Evolutionary conservation across 106 monocot genomes (phyloP).

Genomic region (Acorus gramineus): DNA sequence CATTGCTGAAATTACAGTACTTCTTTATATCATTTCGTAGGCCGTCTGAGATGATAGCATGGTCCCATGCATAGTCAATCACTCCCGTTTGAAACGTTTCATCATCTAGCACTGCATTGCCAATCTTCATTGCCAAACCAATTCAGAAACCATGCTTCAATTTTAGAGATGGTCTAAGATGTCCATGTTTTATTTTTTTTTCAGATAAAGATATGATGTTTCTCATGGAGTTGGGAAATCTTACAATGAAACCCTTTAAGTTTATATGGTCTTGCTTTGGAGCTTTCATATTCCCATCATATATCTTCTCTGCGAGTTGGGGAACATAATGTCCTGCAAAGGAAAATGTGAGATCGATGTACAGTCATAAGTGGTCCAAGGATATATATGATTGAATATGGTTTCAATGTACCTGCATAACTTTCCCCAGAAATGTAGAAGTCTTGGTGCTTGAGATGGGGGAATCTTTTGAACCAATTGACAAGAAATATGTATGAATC

Average conservation of each 20-base stretch:
- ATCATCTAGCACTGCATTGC: conserved; percentile 80
- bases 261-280: conserved; percentile 26
- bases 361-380: too few species aligned
- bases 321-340: conserved; percentile 45
- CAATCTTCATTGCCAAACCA: conserved; percentile 37
- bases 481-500: conserved; percentile 57
- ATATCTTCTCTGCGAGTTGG: conserved; percentile 39
- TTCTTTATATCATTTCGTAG: conserved; percentile 56
- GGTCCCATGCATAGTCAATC: conserved; percentile 91
- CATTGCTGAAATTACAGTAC: conserved; percentile 61
- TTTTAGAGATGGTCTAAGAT: not conserved
- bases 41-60: conserved; percentile 84
- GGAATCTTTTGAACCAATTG: conserved; percentile 74
- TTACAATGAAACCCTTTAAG: conserved; percentile 51
- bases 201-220: not conserved
- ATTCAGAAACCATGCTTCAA: not conserved
- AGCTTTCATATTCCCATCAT: conserved; percentile 26
- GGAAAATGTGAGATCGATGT: not conserved
- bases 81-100: conserved; percentile 85
- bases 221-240: not conserved
- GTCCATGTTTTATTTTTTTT: not conserved
- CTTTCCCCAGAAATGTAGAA: conserved; percentile 74
- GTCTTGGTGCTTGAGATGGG: conserved; percentile 49
- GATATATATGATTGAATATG: not conserved
- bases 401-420: conserved; percentile 36